Conservation (phyloP, 2,329 filamentous ascomycete genomes). For the Pseudopithomyces maydicus region DNA sequence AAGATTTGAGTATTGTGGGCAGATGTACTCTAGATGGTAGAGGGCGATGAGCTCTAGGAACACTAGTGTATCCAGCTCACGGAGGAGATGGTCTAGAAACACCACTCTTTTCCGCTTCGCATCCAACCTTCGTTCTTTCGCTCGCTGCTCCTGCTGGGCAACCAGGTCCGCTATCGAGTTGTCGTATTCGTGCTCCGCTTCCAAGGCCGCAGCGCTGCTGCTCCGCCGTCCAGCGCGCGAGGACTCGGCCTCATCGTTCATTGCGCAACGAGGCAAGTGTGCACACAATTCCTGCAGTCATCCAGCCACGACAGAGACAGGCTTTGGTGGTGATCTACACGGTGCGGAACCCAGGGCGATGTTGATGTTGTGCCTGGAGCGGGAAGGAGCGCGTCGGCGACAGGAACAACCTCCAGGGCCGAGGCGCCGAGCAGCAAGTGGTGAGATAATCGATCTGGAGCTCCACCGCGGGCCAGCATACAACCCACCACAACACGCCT, state of each 20-base stretch:
- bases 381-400: conserved; percentile 23
- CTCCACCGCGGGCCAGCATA: conserved; percentile 3
- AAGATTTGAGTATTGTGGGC: conserved; percentile 2
- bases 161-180: conserved; percentile 14
- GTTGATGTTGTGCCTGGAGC: conserved; percentile 21
- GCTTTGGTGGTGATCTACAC: conserved; percentile 4
- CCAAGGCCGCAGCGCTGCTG: conserved; percentile 18
- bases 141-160: conserved; percentile 18
- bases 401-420: conserved; percentile 37
- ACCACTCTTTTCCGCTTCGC: conserved; percentile 43
- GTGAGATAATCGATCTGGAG: conserved; percentile 44
- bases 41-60: conserved; percentile 66
- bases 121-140: conserved; percentile 35
- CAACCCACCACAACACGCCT: not conserved
- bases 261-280: conserved; percentile 31
- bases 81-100: conserved; percentile 60
- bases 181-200: conserved; percentile 15
- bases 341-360: not conserved
- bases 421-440: conserved; percentile 30
- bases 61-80: conserved; percentile 63
- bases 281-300: conserved; percentile 24
- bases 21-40: conserved; percentile 67
- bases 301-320: conserved; percentile 23
- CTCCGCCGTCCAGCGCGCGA: conserved; percentile 34
- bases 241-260: conserved; percentile 47